Evolutionary conservation across 2,329 filamentous ascomycete genomes (phyloP).

Genomic region (Colletotrichum sp.): DNA sequence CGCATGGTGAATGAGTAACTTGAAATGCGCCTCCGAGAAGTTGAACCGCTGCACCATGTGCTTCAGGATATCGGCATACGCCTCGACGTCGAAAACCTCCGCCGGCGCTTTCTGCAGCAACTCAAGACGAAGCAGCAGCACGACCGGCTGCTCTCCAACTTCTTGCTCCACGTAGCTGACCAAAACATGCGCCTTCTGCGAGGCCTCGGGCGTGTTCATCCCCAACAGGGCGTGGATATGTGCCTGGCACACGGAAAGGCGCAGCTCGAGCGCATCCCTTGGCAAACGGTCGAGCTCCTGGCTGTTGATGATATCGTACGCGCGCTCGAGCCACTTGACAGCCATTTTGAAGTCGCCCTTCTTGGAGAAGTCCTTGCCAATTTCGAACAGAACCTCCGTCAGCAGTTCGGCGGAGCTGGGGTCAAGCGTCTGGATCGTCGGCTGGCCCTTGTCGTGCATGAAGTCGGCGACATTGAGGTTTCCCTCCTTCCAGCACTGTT

Average conservation of each 20-base stretch:
- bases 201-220: conserved; percentile 44
- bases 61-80: conserved; percentile 59
- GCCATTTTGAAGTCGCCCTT: conserved; percentile 61
- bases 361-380: conserved; percentile 65
- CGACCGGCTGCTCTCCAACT: conserved; percentile 67
- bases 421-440: conserved; percentile 44
- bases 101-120: conserved; percentile 56
- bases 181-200: conserved; percentile 59
- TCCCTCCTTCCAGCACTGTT: conserved; percentile 75
- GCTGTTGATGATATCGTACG: conserved; percentile 61
- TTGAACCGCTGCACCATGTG: conserved; percentile 66
- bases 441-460: conserved; percentile 68
- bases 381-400: conserved; percentile 72
- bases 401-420: conserved; percentile 62
- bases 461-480: conserved; percentile 79
- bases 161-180: conserved; percentile 67
- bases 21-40: conserved; percentile 68
- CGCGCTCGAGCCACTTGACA: conserved; percentile 75
- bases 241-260: conserved; percentile 69
- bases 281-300: conserved; percentile 62
- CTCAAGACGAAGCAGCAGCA: conserved; percentile 73
- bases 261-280: conserved; percentile 66
- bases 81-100: conserved; percentile 52
- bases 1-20: conserved; percentile 70
- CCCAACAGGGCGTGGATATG: conserved; percentile 61